Base-by-base conservation (phyloP, 805 yeast genomes). In the Clavispora fructus region DNA sequence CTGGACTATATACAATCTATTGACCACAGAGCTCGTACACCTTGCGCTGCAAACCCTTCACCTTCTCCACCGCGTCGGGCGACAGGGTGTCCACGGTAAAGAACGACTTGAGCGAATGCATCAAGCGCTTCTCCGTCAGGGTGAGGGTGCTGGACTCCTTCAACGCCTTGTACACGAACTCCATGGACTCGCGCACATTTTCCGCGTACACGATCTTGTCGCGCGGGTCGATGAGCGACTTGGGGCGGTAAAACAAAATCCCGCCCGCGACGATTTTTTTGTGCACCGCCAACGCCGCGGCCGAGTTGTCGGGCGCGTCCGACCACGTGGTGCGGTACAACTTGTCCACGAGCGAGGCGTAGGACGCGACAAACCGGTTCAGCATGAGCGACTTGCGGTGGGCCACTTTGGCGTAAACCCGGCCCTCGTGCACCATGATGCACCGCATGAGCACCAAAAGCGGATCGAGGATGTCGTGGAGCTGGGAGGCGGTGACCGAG, bases 191-290 rank as follows among this genome's bases (percentile, higher is more conserved):
- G 25, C 44, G 25, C 23, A 64, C 60, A 7, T 51, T 40, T 5
- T 53, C 39, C 6, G 62, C 45, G 45, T 53, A 57, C 6, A 40
- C 39, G 7, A 52, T 40, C 25, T 53, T 53, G 17, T 58, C 59
- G 3, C 55, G 44, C 11, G 54, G 58, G 37, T 56, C 61, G 23
- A 54, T 39, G 27, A 62, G 51, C 2, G 42, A 44, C 23, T 51
- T 51, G 1, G 73, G 71, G 35, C 50, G 57, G 47, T 59, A 67
- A 47, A 63, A 50, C 39, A 62, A 48, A 14, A 68, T 60, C 2
- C 69, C 66, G 6, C 67, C 46, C 40, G 58, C 57, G 26, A 68
- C 48, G 23, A 68, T 52, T 26, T 53, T 49, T 42, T 55, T 60
- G 47, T 68, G 71, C 43, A 57, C 49, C 6, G 40, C 32, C 29